Evolutionary conservation across 2,329 filamentous ascomycete genomes (phyloP).

Genomic region (Verticillium dahliae): DNA sequence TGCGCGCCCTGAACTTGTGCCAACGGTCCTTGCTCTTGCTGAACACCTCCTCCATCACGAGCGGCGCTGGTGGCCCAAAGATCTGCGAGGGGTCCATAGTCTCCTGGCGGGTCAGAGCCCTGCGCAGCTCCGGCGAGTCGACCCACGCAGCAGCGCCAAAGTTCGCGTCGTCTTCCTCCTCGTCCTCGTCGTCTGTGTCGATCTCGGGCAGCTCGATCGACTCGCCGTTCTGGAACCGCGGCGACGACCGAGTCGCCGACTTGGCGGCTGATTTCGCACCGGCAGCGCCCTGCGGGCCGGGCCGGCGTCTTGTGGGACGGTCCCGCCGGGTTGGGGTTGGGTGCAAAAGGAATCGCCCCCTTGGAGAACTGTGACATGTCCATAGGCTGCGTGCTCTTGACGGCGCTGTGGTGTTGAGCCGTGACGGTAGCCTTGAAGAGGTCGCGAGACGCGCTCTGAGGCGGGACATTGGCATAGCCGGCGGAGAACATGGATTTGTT

Average conservation of each 20-base stretch:
- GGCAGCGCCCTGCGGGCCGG: constrained; percentile 40
- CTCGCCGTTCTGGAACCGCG: constrained; percentile 83
- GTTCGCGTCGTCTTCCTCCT: constrained; percentile 50
- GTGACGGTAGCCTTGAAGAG: constrained; percentile 62
- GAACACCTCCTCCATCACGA: constrained; percentile 97
- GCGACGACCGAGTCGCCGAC: constrained; percentile 61
- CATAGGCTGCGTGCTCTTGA: constrained; percentile 60
- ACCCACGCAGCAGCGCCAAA: constrained; percentile 71
- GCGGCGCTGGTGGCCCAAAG: constrained; percentile 79
- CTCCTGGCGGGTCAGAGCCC: constrained; percentile 74
- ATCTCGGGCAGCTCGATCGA: constrained; percentile 91
- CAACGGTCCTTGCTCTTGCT: constrained; percentile 78
- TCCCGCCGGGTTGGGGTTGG: constrained; percentile 52
- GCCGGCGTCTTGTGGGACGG: constrained; percentile 65
- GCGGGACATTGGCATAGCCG: constrained; percentile 55
- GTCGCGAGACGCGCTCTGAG: constrained; percentile 40
- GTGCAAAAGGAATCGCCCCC: constrained; percentile 83
- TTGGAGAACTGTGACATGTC: constrained; percentile 86
- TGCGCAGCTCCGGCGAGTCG: constrained; percentile 74
- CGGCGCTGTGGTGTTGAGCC: constrained; percentile 59
- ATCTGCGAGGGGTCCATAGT: constrained; percentile 76
- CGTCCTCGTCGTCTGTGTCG: constrained; percentile 83
- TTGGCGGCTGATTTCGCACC: constrained; percentile 45
- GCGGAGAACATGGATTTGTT: constrained; percentile 54
- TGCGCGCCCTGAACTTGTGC: constrained; percentile 83